Evolutionary conservation across 441 rosid genomes (phyloP).

Genomic region (Rhodomyrtus psidioides): DNA sequence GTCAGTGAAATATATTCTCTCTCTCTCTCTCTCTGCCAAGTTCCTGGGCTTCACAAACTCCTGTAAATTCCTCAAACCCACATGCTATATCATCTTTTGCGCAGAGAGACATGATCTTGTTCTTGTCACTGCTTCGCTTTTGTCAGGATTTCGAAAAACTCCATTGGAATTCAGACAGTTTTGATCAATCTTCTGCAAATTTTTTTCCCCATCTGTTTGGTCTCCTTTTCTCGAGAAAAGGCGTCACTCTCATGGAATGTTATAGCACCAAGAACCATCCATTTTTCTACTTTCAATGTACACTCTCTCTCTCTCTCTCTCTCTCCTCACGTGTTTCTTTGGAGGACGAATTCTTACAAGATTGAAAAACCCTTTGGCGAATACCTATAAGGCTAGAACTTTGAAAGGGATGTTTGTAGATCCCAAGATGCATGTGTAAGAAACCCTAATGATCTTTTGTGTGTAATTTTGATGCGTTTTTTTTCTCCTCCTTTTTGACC

Average conservation of each 20-base stretch:
- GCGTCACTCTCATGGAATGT: slow-evolving; percentile 14
- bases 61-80: slow-evolving; percentile 29
- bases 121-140: slow-evolving; percentile 33
- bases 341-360: background rate
- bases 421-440: background rate
- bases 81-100: slow-evolving; percentile 29
- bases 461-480: background rate
- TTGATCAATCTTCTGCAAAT: background rate
- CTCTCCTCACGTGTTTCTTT: background rate
- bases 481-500: background rate
- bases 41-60: slow-evolving; percentile 11
- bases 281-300: slow-evolving; percentile 25
- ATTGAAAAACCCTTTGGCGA: background rate
- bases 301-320: background rate
- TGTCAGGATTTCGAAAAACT: slow-evolving; percentile 26
- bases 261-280: slow-evolving; percentile 13
- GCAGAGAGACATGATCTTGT: slow-evolving; percentile 24
- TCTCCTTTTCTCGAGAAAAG: background rate
- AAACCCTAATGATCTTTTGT: background rate
- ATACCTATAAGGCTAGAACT: background rate
- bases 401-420: background rate
- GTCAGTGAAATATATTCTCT: slow-evolving; percentile 18
- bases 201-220: background rate
- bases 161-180: slow-evolving; percentile 23
- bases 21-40: background rate